Evolutionary conservation across 768 basidiomycete genomes (phyloP), one percentile per base, ranked within the genome.

Genomic region (Boletus sensibilis): DNA sequence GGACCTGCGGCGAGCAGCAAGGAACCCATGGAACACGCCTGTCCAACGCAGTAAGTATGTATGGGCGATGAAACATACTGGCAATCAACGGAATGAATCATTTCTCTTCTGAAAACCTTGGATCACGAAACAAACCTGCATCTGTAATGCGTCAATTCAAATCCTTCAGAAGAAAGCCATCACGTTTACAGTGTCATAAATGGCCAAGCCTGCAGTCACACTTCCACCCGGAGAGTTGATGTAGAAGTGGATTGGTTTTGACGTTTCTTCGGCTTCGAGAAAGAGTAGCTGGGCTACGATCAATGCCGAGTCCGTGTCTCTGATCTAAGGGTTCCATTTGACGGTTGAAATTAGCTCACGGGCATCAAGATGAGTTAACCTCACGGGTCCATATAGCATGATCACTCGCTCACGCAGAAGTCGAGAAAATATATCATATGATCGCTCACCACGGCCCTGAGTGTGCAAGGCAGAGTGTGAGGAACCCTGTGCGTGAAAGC

Each of bases 161-260:
- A 55, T 52, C 20, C 53, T 55, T 47, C 7, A 44, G 23, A 54
- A 49, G 41, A 55, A 57, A 46, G n/a, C 31, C 23, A 37, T 21
- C 38, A 37, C 37, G 61, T 85, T 64, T 75, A 96, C 94, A 66
- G 96, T 98, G 68, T 98, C 96, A 75, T 98, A 98, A 47, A 98
- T 96, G 18, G 95, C 96, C 56, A 98, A 77, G 10, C 96, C 96
- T 46, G 94, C 93, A 0, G 95, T 96, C 38, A 98, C 96, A 66
- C 90, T 91, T 31, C 96, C 96, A 2, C 96, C 96, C 0, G 96
- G 96, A 8, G 92, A 94, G 74, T 98, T 98, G 63, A 98, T 96
- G 73, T 98, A 98, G 12, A 98, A 75, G 65, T 96, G 94, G 53
- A 98, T 97, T 4, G 96, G 96, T 69, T 93, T 92, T 10, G 87